Percentiles rank a stretch among this genome's conserved stretches.
These are phyloP conservation scores for Hippophae tibetana DNA, from an alignment of 306 rosid species.

Conservation along the genomic window DNA sequence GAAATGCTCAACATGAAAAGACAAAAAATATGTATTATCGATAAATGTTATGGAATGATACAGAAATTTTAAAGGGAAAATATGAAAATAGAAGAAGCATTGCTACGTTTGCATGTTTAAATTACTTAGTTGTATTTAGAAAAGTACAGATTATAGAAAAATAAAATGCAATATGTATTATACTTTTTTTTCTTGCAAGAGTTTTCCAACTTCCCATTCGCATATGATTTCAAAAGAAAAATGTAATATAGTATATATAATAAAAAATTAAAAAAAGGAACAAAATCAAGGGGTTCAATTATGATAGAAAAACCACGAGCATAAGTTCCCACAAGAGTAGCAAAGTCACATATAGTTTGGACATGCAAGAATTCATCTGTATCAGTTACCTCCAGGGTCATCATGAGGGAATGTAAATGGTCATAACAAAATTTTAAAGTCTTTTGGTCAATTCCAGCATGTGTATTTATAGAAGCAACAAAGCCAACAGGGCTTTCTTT, in stretches of 20 bases:
- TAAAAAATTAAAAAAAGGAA: neutral
- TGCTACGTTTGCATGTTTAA: no score
- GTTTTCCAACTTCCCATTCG: no score
- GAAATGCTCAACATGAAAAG: conserved; percentile 28
- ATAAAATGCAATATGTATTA: no score
- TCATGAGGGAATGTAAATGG: conserved; percentile 84
- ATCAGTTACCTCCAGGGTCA: conserved; percentile 87
- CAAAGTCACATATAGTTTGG: conserved; percentile 93
- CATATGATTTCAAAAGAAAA: no score
- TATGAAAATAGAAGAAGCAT: neutral
- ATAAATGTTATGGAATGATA: no score
- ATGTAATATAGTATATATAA: neutral
- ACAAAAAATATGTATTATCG: neutral
- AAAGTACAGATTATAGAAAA: no score
- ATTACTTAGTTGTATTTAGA: no score
- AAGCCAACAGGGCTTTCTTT: conserved; percentile 74
- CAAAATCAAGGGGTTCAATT: conserved; percentile 53
- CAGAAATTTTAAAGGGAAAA: neutral
- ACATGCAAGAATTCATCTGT: conserved; percentile 85
- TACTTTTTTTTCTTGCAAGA: no score
- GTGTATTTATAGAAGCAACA: conserved; percentile 49
- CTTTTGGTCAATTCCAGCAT: conserved; percentile 94
- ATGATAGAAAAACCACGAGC: conserved; percentile 86
- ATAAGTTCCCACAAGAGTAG: conserved; percentile 94
- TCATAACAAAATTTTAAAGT: conserved; percentile 86